Evolutionary conservation across 495 filamentous ascomycete species (phyloP), one percentile per base, ranked within the genome.

Genomic region (Amorphotheca resinae): DNA sequence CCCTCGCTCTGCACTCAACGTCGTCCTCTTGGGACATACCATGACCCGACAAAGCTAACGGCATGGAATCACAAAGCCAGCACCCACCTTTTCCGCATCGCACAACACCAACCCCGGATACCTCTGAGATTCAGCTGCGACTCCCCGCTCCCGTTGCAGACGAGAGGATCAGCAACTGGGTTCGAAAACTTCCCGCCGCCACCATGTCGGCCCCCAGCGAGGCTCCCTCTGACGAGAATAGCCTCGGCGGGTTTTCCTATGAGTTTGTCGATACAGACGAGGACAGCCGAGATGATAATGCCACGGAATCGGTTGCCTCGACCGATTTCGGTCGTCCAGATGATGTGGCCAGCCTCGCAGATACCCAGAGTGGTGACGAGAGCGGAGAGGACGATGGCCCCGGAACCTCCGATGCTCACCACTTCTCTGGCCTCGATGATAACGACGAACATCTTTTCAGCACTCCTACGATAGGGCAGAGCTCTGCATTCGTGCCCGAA

Each of bases 171-270:
- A 68, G 64, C 51, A 63, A 59, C 58, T 75, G 69, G 68, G 53
- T 75, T 22, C 67, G 65, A 0, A 64, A 58, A 34, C 71, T 64
- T 46, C 60, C 62, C n/a, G 64, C 66, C 20, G 60, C 66, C 49
- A 67, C 67, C 23, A 67, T 68, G 62, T 64, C 68, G 36, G 51
- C 58, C 3, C 56, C 59, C 42, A 64, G 36, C 44, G 56, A 67
- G 39, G 44, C 44, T 26, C 61, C 60, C 28, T 64, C 64, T 22
- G 62, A 65, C 25, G 56, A 57, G 42, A 54, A 57, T 40, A 67
- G 55, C 50, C 59, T 77, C 30, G 61, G 66, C 48, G 73, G 76
- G 48, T 74, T 73, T 46, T 59, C 71, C 34, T 79, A 73, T 50
- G 73, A 76, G 36, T 62, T 77, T 33, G 66, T 79, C 52, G 59